phyloP scores from a whole-genome alignment of 768 basidiomycete genomes.

The Hygrophoropsis aurantiaca region DNA sequence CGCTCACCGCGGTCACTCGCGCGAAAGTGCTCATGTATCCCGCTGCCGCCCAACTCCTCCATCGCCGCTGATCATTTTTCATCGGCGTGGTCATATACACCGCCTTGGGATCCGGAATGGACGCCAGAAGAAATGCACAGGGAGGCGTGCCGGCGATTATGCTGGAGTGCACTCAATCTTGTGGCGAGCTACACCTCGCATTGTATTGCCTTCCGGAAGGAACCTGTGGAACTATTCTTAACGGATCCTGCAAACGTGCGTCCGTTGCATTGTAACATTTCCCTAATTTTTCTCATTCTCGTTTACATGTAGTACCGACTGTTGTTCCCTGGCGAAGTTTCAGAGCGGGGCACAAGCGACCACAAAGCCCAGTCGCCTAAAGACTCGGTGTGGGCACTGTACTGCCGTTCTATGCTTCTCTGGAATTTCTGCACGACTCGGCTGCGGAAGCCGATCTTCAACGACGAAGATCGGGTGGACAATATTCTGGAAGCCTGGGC shows the following conservation, averaged over 20 bases:
- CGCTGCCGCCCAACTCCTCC: conserved; percentile 33
- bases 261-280: conserved; percentile 10
- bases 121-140: conserved; percentile 51
- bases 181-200: conserved; percentile 68
- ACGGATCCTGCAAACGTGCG: conserved; percentile 68
- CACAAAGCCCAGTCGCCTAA: conserved; percentile 57
- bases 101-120: conserved; percentile 67
- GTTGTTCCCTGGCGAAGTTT: conserved; percentile 76
- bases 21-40: conserved; percentile 49
- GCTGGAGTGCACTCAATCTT: conserved; percentile 73
- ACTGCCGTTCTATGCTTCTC: conserved; percentile 78
- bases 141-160: conserved; percentile 74
- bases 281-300: conserved; percentile 1
- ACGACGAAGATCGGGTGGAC: conserved; percentile 55
- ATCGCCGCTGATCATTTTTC: conserved; percentile 34
- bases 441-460: conserved; percentile 41
- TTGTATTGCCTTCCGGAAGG: conserved; percentile 63
- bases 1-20: conserved; percentile 25
- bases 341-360: conserved; percentile 46
- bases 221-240: conserved; percentile 56
- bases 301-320: conserved; percentile 27
- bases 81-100: conserved; percentile 46
- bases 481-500: conserved; percentile 60
- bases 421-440: conserved; percentile 69
- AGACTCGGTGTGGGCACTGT: conserved; percentile 80